phyloP scores from a whole-genome alignment of 1,284 basidiomycete genomes.

The Phylloporus sp. region DNA sequence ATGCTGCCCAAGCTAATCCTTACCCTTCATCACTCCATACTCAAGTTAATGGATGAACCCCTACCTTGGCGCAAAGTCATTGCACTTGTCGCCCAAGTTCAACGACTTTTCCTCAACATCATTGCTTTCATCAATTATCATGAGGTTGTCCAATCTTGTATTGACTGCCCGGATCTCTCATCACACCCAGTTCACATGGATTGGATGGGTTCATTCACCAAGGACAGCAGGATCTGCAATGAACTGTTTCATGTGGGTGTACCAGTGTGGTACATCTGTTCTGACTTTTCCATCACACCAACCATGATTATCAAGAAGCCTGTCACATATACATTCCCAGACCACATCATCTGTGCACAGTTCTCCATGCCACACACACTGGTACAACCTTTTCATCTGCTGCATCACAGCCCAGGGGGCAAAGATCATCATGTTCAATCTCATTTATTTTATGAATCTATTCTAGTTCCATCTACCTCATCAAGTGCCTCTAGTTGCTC shows the following conservation, averaged over 20 bases:
- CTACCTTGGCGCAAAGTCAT: slow-evolving; percentile 5
- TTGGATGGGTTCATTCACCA: slow-evolving; percentile 16
- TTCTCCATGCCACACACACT: not conserved
- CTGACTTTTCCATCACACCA: not conserved
- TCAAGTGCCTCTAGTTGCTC: not conserved
- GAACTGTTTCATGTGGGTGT: slow-evolving; percentile 3
- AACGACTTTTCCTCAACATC: slow-evolving; percentile 6
- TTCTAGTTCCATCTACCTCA: not conserved
- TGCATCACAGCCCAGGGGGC: slow-evolving; percentile 5
- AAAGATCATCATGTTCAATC: slow-evolving; percentile 1
- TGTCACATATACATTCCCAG: not conserved
- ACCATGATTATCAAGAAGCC: not conserved
- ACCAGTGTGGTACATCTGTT: slow-evolving; percentile 6
- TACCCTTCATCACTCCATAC: not conserved
- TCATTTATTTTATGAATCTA: not conserved
- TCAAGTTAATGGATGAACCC: not conserved
- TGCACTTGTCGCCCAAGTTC: not conserved
- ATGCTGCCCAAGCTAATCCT: not conserved
- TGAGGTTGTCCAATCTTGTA: not conserved
- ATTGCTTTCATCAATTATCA: slow-evolving; percentile 8
- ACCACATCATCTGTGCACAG: slow-evolving; percentile 4
- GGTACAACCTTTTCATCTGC: not conserved
- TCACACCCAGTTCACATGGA: not conserved
- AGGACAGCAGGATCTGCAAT: not conserved
- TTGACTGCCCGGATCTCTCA: not conserved